Evolutionary conservation across 208 protist genomes (phyloP).

Genomic region (Eutreptiella sp.): DNA sequence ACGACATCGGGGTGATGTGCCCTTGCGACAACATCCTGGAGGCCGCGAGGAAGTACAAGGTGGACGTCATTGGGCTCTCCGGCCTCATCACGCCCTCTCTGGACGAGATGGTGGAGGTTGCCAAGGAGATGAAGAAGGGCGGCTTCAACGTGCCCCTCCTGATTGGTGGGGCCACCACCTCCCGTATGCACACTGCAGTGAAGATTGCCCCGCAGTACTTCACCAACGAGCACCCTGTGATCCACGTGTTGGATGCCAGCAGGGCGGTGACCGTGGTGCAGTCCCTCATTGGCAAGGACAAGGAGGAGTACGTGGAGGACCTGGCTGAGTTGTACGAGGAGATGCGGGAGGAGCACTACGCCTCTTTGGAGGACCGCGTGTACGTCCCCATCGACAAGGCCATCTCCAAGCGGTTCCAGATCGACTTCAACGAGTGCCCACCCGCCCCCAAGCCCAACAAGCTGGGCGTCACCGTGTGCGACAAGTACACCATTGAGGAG

Average conservation of each 20-base stretch:
- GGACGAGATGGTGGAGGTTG: conserved; percentile 91
- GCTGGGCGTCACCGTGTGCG: conserved; percentile 59
- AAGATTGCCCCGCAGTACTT: conserved; percentile 87
- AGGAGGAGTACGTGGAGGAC: conserved; percentile 70
- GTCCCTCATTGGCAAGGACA: conserved; percentile 50
- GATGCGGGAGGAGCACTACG: conserved; percentile 83
- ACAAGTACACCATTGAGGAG: conserved; percentile 65
- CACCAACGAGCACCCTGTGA: conserved; percentile 38
- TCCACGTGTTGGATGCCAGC: conserved; percentile 91
- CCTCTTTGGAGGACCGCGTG: conserved; percentile 70
- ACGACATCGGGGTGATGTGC: conserved; percentile 90
- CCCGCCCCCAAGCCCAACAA: conserved; percentile 51
- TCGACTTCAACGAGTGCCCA: conserved; percentile 57
- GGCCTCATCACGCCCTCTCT: conserved; percentile 95
- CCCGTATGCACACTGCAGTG: conserved; percentile 91
- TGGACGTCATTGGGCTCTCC: conserved; percentile 84
- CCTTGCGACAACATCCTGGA: conserved; percentile 83
- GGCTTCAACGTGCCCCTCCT: conserved; percentile 76
- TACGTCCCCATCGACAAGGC: conserved; percentile 68
- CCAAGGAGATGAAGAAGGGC: conserved; percentile 79
- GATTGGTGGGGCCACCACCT: conserved; percentile 92
- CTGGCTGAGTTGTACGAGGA: conserved; percentile 77
- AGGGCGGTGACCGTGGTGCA: conserved; percentile 74
- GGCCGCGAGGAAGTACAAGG: conserved; percentile 60
- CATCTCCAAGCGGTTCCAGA: conserved; percentile 43